Conservation (phyloP, 2,329 filamentous ascomycete species). For the Penicillium sumatraense region DNA sequence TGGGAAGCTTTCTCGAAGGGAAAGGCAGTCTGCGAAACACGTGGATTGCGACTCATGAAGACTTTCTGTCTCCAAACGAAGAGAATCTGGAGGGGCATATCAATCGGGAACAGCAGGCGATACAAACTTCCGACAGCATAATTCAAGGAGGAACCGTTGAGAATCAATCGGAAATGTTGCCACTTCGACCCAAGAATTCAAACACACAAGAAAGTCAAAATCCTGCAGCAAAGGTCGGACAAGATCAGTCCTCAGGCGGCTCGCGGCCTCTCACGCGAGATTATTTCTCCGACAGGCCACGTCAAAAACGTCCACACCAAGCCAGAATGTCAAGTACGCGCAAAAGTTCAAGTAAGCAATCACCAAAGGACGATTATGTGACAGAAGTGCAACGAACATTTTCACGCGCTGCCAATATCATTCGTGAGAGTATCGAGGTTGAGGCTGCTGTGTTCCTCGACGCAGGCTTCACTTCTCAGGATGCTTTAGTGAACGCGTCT, state of each 20-base stretch:
- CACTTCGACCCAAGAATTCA: background rate
- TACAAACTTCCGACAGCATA: conserved; percentile 8
- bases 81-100: conserved; percentile 11
- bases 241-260: background rate
- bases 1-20: conserved; percentile 56
- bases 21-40: conserved; percentile 32
- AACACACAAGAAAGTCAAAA: background rate
- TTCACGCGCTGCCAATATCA: conserved; percentile 48
- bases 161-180: background rate
- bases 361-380: conserved; percentile 9
- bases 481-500: conserved; percentile 3
- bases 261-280: background rate
- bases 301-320: background rate
- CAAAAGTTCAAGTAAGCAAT: background rate
- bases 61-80: background rate
- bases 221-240: background rate
- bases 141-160: background rate
- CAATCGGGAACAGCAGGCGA: conserved; percentile 17
- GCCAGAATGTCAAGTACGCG: background rate
- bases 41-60: conserved; percentile 10
- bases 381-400: conserved; percentile 34
- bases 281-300: background rate
- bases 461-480: conserved; percentile 14
- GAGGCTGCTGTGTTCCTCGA: conserved; percentile 40
- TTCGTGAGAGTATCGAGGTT: conserved; percentile 46